Conservation (phyloP, 179 eudicot genomes). For the Silene coronaria region DNA sequence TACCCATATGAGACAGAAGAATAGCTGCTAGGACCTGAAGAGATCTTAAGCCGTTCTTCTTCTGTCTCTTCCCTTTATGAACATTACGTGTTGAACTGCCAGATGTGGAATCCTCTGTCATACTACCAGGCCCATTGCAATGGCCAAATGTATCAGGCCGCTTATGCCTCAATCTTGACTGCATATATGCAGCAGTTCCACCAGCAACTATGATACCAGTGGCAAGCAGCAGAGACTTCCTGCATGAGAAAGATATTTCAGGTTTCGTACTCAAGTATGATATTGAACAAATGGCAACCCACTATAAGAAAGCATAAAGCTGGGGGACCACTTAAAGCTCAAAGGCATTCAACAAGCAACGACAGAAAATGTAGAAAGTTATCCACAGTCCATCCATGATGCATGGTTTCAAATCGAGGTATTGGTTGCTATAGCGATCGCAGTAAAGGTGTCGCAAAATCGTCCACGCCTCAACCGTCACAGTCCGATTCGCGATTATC, state of each 20-base stretch:
- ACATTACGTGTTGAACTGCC: slow-evolving; percentile 31
- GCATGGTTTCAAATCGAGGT: too few relatives aligned
- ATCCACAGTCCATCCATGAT: background rate
- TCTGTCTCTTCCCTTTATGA: slow-evolving; percentile 60
- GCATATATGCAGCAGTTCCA: slow-evolving; percentile 77
- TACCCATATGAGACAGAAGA: slow-evolving; percentile 84
- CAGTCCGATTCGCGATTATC: too few relatives aligned
- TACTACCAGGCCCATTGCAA: slow-evolving; percentile 48
- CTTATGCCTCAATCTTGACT: slow-evolving; percentile 43
- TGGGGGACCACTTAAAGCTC: background rate
- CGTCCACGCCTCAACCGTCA: too few relatives aligned
- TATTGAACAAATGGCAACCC: background rate
- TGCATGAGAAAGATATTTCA: slow-evolving; percentile 25
- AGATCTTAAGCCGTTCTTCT: slow-evolving; percentile 69
- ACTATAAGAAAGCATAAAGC: background rate
- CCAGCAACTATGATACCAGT: slow-evolving; percentile 78
- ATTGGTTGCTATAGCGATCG: too few relatives aligned
- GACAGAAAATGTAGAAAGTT: background rate
- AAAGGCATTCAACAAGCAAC: background rate
- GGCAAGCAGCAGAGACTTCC: slow-evolving; percentile 80
- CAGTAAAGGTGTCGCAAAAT: too few relatives aligned
- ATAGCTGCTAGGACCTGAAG: slow-evolving; percentile 86
- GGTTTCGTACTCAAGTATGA: background rate
- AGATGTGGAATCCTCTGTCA: slow-evolving; percentile 34
- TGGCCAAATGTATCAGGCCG: slow-evolving; percentile 39